A percentile compares a stretch with the other conserved stretches of the same genome.
Conservation (phyloP, 768 basidiomycete genomes). For the Collybia mongolica region DNA sequence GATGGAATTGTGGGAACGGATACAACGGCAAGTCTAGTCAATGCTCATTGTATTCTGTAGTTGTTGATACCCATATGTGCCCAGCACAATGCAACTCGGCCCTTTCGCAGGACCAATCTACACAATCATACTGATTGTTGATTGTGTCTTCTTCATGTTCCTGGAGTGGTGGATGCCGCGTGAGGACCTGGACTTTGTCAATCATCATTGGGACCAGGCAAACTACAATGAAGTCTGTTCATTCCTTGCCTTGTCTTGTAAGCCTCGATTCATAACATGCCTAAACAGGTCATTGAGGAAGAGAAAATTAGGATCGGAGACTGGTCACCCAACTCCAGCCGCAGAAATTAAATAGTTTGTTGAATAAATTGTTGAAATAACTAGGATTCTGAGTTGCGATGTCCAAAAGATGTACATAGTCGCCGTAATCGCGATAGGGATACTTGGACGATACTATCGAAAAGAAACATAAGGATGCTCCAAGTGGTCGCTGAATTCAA, state of each 20-base stretch:
- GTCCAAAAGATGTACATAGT: too few relatives aligned
- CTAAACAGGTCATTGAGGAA: too few relatives aligned
- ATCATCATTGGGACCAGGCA: constrained; percentile 55
- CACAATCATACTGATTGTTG: constrained; percentile 83
- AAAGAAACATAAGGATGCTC: too few relatives aligned
- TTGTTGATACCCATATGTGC: background rate
- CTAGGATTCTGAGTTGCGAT: too few relatives aligned
- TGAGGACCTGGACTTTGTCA: constrained; percentile 74
- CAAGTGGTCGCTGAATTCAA: background rate
- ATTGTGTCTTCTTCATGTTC: constrained; percentile 83
- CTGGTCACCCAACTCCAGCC: too few relatives aligned
- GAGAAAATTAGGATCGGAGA: too few relatives aligned
- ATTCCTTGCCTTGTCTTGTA: too few relatives aligned
- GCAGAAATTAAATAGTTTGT: too few relatives aligned
- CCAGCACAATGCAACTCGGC: constrained; percentile 75
- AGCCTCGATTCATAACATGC: too few relatives aligned
- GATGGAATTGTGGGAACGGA: constrained; percentile 74
- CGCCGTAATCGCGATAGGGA: background rate
- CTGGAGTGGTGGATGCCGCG: constrained; percentile 86
- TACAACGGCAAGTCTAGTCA: constrained; percentile 56
- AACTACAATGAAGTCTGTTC: constrained; percentile 24
- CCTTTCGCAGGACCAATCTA: constrained; percentile 85
- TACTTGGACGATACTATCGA: too few relatives aligned
- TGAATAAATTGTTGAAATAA: too few relatives aligned
- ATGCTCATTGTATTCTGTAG: background rate